phyloP scores from a whole-genome alignment of 2,329 filamentous ascomycete species.

The Phialemonium atrogriseum region DNA sequence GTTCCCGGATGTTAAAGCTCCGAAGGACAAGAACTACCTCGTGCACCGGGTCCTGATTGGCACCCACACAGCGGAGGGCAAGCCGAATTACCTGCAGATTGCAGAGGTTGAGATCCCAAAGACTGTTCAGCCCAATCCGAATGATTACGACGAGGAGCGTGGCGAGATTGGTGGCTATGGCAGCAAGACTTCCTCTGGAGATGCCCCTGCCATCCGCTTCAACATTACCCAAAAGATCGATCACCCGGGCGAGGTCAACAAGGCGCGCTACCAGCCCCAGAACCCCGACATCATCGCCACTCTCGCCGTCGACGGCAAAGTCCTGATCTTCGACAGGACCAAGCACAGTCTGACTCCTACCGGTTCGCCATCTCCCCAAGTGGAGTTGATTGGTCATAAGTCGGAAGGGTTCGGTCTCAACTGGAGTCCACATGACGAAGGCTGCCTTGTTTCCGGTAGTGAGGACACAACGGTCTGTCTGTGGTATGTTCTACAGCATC shows the following conservation, averaged over 20 bases:
- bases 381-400: constrained; percentile 77
- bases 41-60: constrained; percentile 86
- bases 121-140: constrained; percentile 60
- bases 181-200: constrained; percentile 49
- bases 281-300: constrained; percentile 96
- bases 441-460: constrained; percentile 80
- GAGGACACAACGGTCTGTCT: constrained; percentile 87
- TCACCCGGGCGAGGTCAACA: constrained; percentile 95
- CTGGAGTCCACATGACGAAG: constrained; percentile 81
- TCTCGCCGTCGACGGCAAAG: constrained; percentile 76
- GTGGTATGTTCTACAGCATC: constrained; percentile 51
- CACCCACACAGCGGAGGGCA: constrained; percentile 83
- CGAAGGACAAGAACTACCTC: constrained; percentile 78
- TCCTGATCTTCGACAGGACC: constrained; percentile 91
- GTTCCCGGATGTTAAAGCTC: constrained; percentile 89
- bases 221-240: constrained; percentile 93
- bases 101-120: constrained; percentile 91
- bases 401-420: constrained; percentile 86
- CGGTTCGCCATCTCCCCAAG: constrained; percentile 68
- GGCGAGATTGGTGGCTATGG: constrained; percentile 94
- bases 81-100: constrained; percentile 88
- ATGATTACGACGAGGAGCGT: constrained; percentile 83
- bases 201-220: constrained; percentile 71
- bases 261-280: constrained; percentile 94
- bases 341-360: constrained; percentile 79